Base-by-base conservation (phyloP, 2,329 filamentous ascomycete species). In the Triangularia verruculosa region DNA sequence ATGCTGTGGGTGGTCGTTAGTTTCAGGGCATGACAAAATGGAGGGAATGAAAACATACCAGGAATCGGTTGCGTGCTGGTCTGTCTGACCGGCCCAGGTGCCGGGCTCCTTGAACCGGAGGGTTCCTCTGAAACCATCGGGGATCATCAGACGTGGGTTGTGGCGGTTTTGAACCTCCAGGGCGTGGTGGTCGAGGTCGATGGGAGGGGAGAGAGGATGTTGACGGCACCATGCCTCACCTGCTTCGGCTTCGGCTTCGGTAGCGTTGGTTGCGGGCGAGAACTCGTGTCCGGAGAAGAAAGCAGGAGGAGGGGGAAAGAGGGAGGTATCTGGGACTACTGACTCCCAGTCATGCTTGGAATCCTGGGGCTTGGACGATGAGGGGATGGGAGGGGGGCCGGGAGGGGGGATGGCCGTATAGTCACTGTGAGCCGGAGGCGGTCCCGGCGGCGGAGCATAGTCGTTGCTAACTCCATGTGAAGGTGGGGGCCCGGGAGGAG, bases 261-360 rank as follows among this genome's bases (percentile, higher is more conserved):
- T 83, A 1, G 91, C 88, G 74, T 94, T 94, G 72, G 86, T 87
- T 2, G 88, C 83, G 0, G 87, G 86, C 12, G 89, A 92, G 30
- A 75, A 77, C 64, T 90, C 86, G 70, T 86, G 86, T 57, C 85
- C 85, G 61, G 77, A 77, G 75, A 86, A 87, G 72, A 92, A 82
- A 28, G 84, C 83, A 0, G 90, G 90, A 0, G 90, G 90, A 0
- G 89, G 89, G 1, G 90, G 90, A 52, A 93, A 85, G 9, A 90
- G 81, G 0, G 89, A 81, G 1, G 86, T 92, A 74, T 93, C 90
- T 0, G 90, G 89, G 1, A 92, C 88, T 2, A 87, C 84, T 6
- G 83, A 72, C 68, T 87, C 81, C 90, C 90, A 93, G 75, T 90
- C 86, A 73, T 92, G 89, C 69, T 86, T 74, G 4, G 68, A 65